Conservation (phyloP, 192 early-diverging fungal genomes). For the Lobosporangium transversale region DNA sequence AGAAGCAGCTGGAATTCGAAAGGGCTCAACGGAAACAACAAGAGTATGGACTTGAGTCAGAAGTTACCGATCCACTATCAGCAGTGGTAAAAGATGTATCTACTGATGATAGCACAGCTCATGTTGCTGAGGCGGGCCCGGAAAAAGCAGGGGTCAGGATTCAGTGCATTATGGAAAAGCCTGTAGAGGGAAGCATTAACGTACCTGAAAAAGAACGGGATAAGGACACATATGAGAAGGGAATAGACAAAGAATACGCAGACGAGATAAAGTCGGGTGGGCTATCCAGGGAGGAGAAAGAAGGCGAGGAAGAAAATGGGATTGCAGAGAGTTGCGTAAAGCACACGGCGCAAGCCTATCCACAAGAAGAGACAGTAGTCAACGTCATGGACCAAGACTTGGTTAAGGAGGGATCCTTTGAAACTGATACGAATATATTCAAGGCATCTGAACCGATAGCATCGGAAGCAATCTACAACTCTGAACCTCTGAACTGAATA, state of each 20-base stretch:
- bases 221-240: not conserved
- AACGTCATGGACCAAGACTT: not conserved
- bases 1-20: slow-evolving; percentile 2
- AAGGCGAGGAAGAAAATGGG: not conserved
- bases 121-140: not conserved
- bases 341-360: not conserved
- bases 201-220: not conserved
- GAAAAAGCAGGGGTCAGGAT: not conserved
- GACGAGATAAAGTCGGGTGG: too few species aligned
- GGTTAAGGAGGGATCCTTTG: too few species aligned
- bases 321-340: not conserved
- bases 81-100: too few species aligned
- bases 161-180: not conserved
- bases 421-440: too few species aligned
- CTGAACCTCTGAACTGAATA: too few species aligned
- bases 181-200: not conserved
- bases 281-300: not conserved
- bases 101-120: not conserved
- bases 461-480: too few species aligned
- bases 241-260: not conserved
- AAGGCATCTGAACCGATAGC: too few species aligned
- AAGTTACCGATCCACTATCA: too few species aligned
- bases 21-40: slow-evolving; percentile 17
- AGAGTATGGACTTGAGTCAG: slow-evolving; percentile 14
- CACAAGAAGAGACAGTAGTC: not conserved